Conservation (phyloP, 2,329 filamentous ascomycete species). For the Chrysoporthe puriensis region DNA sequence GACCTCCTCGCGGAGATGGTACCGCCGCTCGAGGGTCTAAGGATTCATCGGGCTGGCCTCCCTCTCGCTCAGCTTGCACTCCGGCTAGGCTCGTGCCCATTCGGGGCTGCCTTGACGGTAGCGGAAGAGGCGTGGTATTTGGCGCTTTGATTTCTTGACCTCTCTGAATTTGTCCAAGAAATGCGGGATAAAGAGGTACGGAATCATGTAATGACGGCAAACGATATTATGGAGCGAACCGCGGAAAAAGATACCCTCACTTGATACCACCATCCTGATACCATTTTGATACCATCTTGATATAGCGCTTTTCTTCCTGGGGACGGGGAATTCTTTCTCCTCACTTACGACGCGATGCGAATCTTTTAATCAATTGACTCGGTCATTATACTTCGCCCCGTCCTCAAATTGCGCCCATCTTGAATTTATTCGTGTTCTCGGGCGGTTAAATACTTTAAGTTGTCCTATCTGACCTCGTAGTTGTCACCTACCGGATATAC, state of each 20-base stretch:
- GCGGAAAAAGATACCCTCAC: slow-evolving; percentile 18
- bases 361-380: neutral
- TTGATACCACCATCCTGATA: slow-evolving; percentile 8
- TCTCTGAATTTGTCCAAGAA: neutral
- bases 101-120: neutral
- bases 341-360: neutral
- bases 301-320: neutral
- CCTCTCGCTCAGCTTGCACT: neutral
- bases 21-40: slow-evolving; percentile 48
- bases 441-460: too few species aligned
- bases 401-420: neutral
- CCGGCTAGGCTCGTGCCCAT: neutral
- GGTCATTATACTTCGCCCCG: neutral
- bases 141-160: neutral
- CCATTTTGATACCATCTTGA: neutral
- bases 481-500: neutral
- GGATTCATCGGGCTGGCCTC: neutral
- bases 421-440: neutral
- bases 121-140: neutral
- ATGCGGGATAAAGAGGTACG: neutral
- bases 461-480: neutral
- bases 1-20: slow-evolving; percentile 45
- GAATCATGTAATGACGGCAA: neutral
- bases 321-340: neutral
- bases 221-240: neutral